A percentile compares a stretch with the other conserved stretches of the same genome.
These are phyloP conservation scores for Vaccinium macrocarpon DNA, from an alignment of 148 eudicot species.

Conservation along the genomic window DNA sequence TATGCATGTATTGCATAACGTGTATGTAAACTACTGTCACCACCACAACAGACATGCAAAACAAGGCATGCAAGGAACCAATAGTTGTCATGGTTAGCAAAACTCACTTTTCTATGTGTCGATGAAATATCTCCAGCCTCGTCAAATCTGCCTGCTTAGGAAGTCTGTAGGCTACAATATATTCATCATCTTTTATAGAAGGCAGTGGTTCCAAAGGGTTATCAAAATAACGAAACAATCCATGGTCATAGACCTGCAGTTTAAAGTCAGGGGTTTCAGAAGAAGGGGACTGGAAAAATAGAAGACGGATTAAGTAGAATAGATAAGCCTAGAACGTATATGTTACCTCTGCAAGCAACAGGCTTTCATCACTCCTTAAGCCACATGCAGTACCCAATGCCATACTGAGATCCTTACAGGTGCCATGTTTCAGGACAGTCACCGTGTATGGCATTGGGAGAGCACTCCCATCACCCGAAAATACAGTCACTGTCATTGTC, in stretches of 20 bases:
- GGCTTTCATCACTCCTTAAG: constrained; percentile 68
- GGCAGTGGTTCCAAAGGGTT: constrained; percentile 55
- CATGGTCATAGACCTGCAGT: constrained; percentile 72
- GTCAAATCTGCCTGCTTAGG: constrained; percentile 48
- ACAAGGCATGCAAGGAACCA: background rate
- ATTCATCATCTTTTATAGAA: constrained; percentile 82
- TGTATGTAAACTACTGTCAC: background rate
- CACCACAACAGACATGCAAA: background rate
- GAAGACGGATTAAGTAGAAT: constrained; percentile 3
- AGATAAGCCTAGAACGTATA: background rate
- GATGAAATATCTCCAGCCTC: constrained; percentile 77
- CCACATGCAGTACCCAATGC: constrained; percentile 71
- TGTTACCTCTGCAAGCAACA: constrained; percentile 95
- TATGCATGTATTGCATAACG: background rate
- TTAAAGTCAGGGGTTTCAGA: constrained; percentile 18
- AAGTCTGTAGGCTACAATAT: constrained; percentile 83
- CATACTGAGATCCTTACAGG: constrained; percentile 73
- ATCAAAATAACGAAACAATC: constrained; percentile 64
- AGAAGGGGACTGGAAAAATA: background rate
- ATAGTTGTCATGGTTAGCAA: background rate
- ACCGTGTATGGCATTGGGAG: constrained; percentile 93
- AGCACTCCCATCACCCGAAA: constrained; percentile 75
- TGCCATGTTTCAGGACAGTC: constrained; percentile 69
- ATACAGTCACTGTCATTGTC: constrained; percentile 77
- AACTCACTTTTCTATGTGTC: constrained; percentile 65